Evolutionary conservation across 257 asterid species (phyloP).

Genomic region (Sherardia arvensis): DNA sequence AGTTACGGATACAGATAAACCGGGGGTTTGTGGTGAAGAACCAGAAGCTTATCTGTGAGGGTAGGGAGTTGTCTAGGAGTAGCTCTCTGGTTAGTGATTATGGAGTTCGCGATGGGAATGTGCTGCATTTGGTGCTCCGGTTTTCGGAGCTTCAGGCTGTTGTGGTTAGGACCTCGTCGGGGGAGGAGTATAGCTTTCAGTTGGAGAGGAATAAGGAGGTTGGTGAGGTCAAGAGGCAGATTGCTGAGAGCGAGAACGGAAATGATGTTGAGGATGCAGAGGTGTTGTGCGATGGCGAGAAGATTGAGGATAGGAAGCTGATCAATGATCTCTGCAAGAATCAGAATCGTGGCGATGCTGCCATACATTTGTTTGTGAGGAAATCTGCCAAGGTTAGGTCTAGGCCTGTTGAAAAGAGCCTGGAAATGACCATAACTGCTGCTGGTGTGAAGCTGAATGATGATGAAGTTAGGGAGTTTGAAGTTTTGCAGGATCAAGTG

Average conservation of each 20-base stretch:
- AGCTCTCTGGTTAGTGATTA: conserved; percentile 69
- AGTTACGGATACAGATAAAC: conserved; percentile 55
- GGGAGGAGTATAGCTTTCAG: conserved; percentile 66
- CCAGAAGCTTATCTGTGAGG: conserved; percentile 73
- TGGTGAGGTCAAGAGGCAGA: conserved; percentile 60
- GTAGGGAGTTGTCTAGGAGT: conserved; percentile 71
- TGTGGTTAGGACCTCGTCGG: conserved; percentile 57
- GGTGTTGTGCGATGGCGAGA: conserved; percentile 61
- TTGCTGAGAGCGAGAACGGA: conserved; percentile 35
- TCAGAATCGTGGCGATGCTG: conserved; percentile 54
- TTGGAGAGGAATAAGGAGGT: conserved; percentile 64
- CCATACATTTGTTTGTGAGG: conserved; percentile 68
- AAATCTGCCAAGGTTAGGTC: conserved; percentile 69
- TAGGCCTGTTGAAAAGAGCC: conserved; percentile 54
- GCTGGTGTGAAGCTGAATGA: conserved; percentile 25
- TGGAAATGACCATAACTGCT: conserved; percentile 48
- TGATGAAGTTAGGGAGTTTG: conserved; percentile 18
- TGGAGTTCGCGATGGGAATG: conserved; percentile 67
- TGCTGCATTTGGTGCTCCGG: conserved; percentile 71
- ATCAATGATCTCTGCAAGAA: conserved; percentile 57
- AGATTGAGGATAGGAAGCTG: conserved; percentile 65
- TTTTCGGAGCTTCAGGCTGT: conserved; percentile 61
- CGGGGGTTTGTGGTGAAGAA: conserved; percentile 64
- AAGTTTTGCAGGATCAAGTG: no score
- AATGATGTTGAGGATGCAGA: conserved; percentile 67